These are phyloP conservation scores for Crithidia bombi DNA, from an alignment of 208 protist genomes.

Conservation along the genomic window DNA sequence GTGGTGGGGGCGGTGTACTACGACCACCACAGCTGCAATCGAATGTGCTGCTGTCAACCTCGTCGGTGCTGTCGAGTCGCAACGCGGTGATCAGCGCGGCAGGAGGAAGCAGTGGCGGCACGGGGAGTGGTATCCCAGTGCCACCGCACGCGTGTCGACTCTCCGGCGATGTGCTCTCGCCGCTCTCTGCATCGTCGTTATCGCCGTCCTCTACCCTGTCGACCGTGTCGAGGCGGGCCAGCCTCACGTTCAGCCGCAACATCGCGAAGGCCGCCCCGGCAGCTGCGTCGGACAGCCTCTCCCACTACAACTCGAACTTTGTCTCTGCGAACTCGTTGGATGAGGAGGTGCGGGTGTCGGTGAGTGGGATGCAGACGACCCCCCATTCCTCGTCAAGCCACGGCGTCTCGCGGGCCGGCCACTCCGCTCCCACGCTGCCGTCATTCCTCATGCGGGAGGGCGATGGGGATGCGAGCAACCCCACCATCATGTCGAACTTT, in stretches of 20 bases:
- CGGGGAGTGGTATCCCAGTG: not conserved
- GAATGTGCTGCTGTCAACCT: slow-evolving; percentile 3
- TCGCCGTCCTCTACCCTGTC: slow-evolving; percentile 8
- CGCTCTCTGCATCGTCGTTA: slow-evolving; percentile 11
- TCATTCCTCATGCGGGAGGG: not conserved
- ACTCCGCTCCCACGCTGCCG: not conserved
- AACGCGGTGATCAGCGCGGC: not conserved
- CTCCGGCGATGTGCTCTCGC: slow-evolving; percentile 10
- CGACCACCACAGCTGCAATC: slow-evolving; percentile 10
- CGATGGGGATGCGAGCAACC: not conserved
- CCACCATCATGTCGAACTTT: not conserved
- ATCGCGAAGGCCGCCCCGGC: not conserved
- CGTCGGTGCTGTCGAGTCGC: not conserved
- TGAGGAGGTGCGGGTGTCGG: not conserved
- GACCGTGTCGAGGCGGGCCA: not conserved
- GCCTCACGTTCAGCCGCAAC: not conserved
- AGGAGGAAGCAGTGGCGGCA: not conserved
- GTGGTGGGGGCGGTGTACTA: not conserved
- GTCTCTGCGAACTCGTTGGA: slow-evolving; percentile 6
- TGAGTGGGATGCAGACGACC: not conserved
- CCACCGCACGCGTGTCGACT: not conserved
- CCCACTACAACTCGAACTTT: slow-evolving; percentile 10
- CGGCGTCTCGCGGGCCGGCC: not conserved
- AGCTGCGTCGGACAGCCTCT: slow-evolving; percentile 7
- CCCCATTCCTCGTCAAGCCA: not conserved